Evolutionary conservation across 306 rosid genomes (phyloP), one percentile per base, ranked within the genome.

Genomic region (Cicer judaicum): DNA sequence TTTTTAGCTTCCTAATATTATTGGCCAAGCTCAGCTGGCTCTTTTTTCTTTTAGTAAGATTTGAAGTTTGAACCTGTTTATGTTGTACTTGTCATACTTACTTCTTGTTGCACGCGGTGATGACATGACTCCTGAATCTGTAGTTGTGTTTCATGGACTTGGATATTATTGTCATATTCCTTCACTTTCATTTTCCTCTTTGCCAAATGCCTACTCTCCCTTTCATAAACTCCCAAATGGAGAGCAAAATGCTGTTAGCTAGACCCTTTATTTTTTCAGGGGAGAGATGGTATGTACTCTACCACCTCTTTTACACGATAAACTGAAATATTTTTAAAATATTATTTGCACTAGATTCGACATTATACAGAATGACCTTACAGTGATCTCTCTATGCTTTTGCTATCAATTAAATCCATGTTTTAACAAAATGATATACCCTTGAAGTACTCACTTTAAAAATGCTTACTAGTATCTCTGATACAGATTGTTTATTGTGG

Each of bases 111-210:
- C 41, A 36, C 12, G 3, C 5, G 21, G 7, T 55, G 46, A 36
- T 47, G 16, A 7, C 56, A 13, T 36, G 57, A 47, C 59, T 72
- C 1, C 1, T 4, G 43, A 48, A 73, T 21, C 48, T 49, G 16
- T 46, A 53, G 49, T 60, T 10, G 57, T 74, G 19, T 80, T 57
- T 48, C 6, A 4, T 15, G 18, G 66, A 59, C 38, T 36, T 64
- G 54, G 49, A 56, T 66, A 41, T n/a, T 38, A 42, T 19, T 38
- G 46, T 53, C 38, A 16, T 64, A 11, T 29, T 29, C 36, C 36
- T 29, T 29, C 5, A 3, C 36, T 29, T 29, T 29, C 36, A 29
- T 29, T 29, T 29, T 29, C 36, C 36, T 29, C 36, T 29, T 29
- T 29, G 5, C 0, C 5, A 29, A 29, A 29, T 29, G 36, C 36